Evolutionary conservation across 257 asterid species (phyloP), one percentile per base, ranked within the genome.

Genomic region (Lavandula angustifolia): DNA sequence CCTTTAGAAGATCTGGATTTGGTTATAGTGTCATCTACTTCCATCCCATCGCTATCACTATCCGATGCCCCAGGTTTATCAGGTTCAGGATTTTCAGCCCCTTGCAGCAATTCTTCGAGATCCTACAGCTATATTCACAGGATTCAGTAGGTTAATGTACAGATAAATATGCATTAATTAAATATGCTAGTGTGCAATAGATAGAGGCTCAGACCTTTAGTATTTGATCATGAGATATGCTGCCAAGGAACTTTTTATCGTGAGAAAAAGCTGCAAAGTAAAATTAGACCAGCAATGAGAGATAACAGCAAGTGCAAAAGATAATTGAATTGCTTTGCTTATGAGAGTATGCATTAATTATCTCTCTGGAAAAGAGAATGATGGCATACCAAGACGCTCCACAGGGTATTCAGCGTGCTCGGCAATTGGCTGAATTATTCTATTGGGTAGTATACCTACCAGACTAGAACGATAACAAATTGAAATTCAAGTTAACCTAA

Each of bases 371-470:
- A 54, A 53, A 62, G 61, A 11, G 67, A 58, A 10, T 66, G 33
- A 63, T 69, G 59, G 47, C 81, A 49, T 84, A 92, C 97, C 98
- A 53, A 92, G 96, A 77, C 94, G 88, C 59, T 92, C 99, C 60
- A 92, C 84, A 7, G 97, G 87, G 72, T 72, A 78, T 59, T 89
- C 88, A 12, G 98, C 89, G 72, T 92, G 97, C 82, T 85, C 96
- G 1, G 91, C 96, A 61, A 92, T 81, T 70, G 97, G 97, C 78
- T 92, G 97, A 59, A 92, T 87, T 68, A 89, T 77, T 85, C 84
- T 84, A 86, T 89, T 92, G 34, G 98, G 97, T 50, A 92, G 77
- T 78, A 87, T 84, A 69, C 94, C 89, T 9, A 92, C 85, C 87
- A 92, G 74, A 71, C 97, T 92, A 75, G 53, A 18, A 46, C 27